phyloP scores from a whole-genome alignment of 2,329 filamentous ascomycete genomes.

The Byssochlamys sp. region DNA sequence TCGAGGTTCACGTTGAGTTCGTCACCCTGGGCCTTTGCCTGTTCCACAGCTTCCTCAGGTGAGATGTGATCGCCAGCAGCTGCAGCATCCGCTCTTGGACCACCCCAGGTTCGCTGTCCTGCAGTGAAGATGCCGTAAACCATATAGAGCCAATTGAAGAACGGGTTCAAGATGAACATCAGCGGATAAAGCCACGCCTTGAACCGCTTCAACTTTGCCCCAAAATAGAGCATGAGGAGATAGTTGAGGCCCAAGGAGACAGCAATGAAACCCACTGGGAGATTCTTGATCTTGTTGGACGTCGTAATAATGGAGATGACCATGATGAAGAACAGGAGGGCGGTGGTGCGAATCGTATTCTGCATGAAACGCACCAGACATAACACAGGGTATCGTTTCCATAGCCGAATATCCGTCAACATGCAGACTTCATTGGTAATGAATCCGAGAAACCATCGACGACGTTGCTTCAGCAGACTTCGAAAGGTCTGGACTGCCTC shows the following conservation, averaged over 20 bases:
- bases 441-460: conserved; percentile 92
- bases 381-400: conserved; percentile 81
- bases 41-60: conserved; percentile 71
- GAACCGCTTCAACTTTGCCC: conserved; percentile 71
- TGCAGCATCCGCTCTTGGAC: conserved; percentile 79
- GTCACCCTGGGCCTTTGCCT: conserved; percentile 68
- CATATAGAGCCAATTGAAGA: conserved; percentile 98
- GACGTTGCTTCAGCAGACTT: conserved; percentile 83
- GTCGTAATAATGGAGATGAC: conserved; percentile 77
- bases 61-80: conserved; percentile 66
- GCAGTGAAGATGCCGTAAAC: conserved; percentile 93
- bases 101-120: conserved; percentile 89
- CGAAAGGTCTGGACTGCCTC: conserved; percentile 84
- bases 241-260: conserved; percentile 90
- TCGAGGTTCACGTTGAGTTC: conserved; percentile 84
- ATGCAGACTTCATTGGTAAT: conserved; percentile 98
- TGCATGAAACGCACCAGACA: conserved; percentile 84
- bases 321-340: conserved; percentile 89
- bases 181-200: conserved; percentile 92
- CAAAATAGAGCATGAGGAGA: conserved; percentile 93
- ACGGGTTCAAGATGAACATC: conserved; percentile 91
- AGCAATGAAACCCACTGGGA: conserved; percentile 87
- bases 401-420: conserved; percentile 86
- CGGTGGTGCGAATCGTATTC: conserved; percentile 90
- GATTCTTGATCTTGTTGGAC: conserved; percentile 62